Base-by-base conservation (phyloP, 257 asterid genomes). In the Haberlea rhodopensis region DNA sequence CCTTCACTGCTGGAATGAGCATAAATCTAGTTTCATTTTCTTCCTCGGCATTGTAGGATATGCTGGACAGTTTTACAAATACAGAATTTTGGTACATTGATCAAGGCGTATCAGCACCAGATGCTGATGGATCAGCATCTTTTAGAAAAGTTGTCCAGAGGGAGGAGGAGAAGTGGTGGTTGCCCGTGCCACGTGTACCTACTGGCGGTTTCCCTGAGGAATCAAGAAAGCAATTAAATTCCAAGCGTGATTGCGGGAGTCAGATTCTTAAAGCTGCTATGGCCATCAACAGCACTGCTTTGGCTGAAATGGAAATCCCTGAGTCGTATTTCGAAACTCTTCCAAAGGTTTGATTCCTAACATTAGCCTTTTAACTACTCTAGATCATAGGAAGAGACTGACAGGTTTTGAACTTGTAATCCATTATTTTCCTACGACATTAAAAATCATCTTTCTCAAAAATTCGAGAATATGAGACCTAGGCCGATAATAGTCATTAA, bases 271-370 rank as follows among this genome's bases (percentile, higher is more conserved):
- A 94, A 71, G 99, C 99, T 71, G 95, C 91, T 51, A 80, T 84
- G 65, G 67, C 99, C 34, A 94, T 94, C 26, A 94, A 90, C 70
- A 77, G 75, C 78, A 63, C 58, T 40, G 79, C 91, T 60, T 72
- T 94, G 60, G 85, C 95, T 63, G 99, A 94, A 66, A 90, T 94
- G 96, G 99, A 94, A 76, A 85, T 94, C 66, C 99, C 99, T 0
- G 85, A 87, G 16, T 79, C 95, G 4, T 94, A 84, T 82, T 76
- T 84, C 57, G 97, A 86, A 71, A 73, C 86, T 57, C 92, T 94
- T 62, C 99, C 99, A 5, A 94, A 94, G 99, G 99, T 92, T 75
- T 65, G 69, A 58, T 45, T 72, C 26, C 54, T 53, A 54, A 3
- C 46, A 2, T 62, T 57, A 25, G 31, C 25, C 26, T 48, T 62